Evolutionary conservation across 2,329 filamentous ascomycete genomes (phyloP), one percentile per base, ranked within the genome.

Genomic region (Cadophora gregata): DNA sequence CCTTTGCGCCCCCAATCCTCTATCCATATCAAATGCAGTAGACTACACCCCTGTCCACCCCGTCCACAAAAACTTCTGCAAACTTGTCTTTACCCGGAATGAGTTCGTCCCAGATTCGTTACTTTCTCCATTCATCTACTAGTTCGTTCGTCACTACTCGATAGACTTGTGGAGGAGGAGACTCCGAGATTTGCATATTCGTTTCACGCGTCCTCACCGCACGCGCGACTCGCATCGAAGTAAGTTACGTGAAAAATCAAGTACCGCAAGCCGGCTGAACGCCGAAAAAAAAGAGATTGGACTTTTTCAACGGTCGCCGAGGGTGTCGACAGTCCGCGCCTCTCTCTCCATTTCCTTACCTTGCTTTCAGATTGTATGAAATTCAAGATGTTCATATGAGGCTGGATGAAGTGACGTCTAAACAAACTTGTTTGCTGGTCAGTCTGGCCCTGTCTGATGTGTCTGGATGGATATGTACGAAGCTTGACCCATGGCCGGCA

Each of bases 401-500:
- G 42, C 19, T 47, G 19, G 33, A 50, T 66, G 69, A 67, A 65
- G 67, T 72, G 70, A 68, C 69, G 69, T 72, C 68, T 68, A 45
- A 56, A 53, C 61, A 53, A 47, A 55, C 31, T 29, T 55, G 24
- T 27, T 33, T 55, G 19, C 5, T 29, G 29, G 16, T 47, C 27
- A 6, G 38, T 47, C 27, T 47, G 33, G 29, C 42, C 59, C 42
- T 62, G 29, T 42, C 21, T 36, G 47, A 45, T 27, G 29, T 53
- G 48, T 36, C 19, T 31, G n/a, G 33, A 36, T 24, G n/a, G 42
- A 38, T 45, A 62, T 50, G 24, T 38, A 59, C 36, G 56, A 59
- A 42, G 33, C 42, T 10, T 62, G 64, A 73, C 70, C 74, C 73
- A 71, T 74, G 74, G 55, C 69, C 71, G 71, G 71, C 69, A 74